Evolutionary conservation across 1,284 basidiomycete genomes (phyloP).

Genomic region (Peniophora sp.): DNA sequence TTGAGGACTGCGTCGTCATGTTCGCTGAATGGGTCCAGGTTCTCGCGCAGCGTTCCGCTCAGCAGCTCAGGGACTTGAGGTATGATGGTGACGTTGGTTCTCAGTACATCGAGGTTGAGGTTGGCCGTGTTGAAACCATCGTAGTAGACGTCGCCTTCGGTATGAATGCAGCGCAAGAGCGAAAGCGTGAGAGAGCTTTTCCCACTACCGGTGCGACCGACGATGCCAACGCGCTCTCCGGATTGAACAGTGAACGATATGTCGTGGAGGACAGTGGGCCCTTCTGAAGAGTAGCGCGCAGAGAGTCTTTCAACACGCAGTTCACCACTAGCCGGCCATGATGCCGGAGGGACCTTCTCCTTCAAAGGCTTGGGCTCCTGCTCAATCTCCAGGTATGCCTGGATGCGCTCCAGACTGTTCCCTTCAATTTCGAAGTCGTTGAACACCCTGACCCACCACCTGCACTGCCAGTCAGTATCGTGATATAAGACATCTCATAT

Average conservation of each 20-base stretch:
- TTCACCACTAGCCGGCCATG: slow-evolving; percentile 72
- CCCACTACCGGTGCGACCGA: slow-evolving; percentile 72
- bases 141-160: slow-evolving; percentile 34
- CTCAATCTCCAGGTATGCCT: slow-evolving; percentile 64
- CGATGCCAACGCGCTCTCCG: slow-evolving; percentile 46
- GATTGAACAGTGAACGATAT: slow-evolving; percentile 37
- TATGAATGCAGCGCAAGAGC: slow-evolving; percentile 32
- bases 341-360: slow-evolving; percentile 57
- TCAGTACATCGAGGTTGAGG: slow-evolving; percentile 55
- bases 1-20: slow-evolving; percentile 60
- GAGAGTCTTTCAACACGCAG: slow-evolving; percentile 56
- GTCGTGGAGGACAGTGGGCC: slow-evolving; percentile 37
- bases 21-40: slow-evolving; percentile 67
- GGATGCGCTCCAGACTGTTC: slow-evolving; percentile 65
- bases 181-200: slow-evolving; percentile 46
- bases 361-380: slow-evolving; percentile 53
- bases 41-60: slow-evolving; percentile 47
- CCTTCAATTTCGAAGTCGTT: slow-evolving; percentile 58
- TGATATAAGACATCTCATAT: slow-evolving; percentile 54
- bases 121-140: slow-evolving; percentile 23
- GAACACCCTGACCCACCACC: slow-evolving; percentile 41
- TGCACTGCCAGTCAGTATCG: slow-evolving; percentile 37
- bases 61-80: slow-evolving; percentile 52
- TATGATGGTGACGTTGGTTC: slow-evolving; percentile 41
- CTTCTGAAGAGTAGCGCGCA: slow-evolving; percentile 42